These are phyloP conservation scores for Nemophila menziesii DNA, from an alignment of 257 asterid species.

Conservation along the genomic window DNA sequence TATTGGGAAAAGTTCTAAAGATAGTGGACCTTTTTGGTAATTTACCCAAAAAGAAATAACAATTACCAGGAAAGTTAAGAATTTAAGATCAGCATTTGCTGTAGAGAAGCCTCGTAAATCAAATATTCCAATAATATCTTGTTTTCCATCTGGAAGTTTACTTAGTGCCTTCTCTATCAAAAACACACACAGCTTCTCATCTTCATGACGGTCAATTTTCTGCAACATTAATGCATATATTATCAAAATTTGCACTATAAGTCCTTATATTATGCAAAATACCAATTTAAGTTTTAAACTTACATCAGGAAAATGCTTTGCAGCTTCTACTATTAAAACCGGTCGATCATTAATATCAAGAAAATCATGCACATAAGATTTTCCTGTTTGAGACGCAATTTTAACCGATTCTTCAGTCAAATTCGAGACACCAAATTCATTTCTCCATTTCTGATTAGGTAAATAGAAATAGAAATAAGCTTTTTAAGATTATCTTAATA, in stretches of 20 bases:
- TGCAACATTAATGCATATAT: slow-evolving; percentile 7
- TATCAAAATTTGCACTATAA: not conserved
- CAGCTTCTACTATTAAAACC: slow-evolving; percentile 51
- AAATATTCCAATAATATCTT: slow-evolving; percentile 54
- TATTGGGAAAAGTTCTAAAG: too few relatives aligned
- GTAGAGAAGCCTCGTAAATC: slow-evolving; percentile 63
- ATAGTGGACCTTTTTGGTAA: too few relatives aligned
- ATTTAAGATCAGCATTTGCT: slow-evolving; percentile 67
- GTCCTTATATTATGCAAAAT: not conserved
- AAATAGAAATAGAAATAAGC: slow-evolving; percentile 4
- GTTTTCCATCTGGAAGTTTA: slow-evolving; percentile 53
- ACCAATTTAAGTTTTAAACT: slow-evolving; percentile 9
- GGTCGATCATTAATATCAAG: slow-evolving; percentile 54
- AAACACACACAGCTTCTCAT: slow-evolving; percentile 68
- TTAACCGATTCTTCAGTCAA: slow-evolving; percentile 61
- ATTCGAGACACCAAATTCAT: slow-evolving; percentile 61
- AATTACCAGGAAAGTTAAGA: slow-evolving; percentile 76
- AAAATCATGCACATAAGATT: slow-evolving; percentile 54
- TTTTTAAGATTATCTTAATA: too few relatives aligned
- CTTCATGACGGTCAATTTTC: slow-evolving; percentile 45
- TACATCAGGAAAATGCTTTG: slow-evolving; percentile 87
- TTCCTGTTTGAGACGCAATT: slow-evolving; percentile 47
- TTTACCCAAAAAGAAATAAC: not conserved
- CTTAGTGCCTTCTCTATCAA: slow-evolving; percentile 75
- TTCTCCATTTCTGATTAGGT: slow-evolving; percentile 55